Percentiles rank a stretch among this genome's conserved stretches.
Conservation (phyloP, 2,329 filamentous ascomycete species). For the Periconia sp. region DNA sequence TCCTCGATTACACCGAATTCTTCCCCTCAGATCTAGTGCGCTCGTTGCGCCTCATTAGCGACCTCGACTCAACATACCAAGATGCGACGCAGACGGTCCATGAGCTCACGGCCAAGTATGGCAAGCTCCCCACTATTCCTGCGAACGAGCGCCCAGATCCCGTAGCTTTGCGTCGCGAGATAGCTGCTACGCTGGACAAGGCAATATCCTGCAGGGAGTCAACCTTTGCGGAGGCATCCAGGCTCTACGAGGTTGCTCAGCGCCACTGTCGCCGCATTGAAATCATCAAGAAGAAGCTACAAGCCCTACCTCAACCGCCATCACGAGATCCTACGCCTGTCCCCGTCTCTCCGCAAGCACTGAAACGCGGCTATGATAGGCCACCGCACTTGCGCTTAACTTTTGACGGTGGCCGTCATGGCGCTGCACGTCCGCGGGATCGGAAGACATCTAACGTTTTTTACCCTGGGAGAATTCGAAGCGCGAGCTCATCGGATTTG, state of each 20-base stretch:
- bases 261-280: constrained; percentile 63
- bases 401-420: constrained; percentile 31
- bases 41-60: constrained; percentile 66
- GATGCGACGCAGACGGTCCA: constrained; percentile 54
- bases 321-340: constrained; percentile 66
- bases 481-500: constrained; percentile 21
- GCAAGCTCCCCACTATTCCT: constrained; percentile 57
- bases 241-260: constrained; percentile 63
- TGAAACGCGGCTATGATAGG: constrained; percentile 27
- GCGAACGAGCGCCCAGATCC: constrained; percentile 58
- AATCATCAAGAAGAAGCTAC: constrained; percentile 66
- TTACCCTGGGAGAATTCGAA: constrained; percentile 20
- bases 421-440: constrained; percentile 27
- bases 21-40: constrained; percentile 69
- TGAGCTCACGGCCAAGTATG: constrained; percentile 55
- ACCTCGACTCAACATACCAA: constrained; percentile 54
- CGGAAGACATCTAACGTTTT: constrained; percentile 26
- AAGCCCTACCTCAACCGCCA: constrained; percentile 65
- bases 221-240: constrained; percentile 61
- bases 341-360: constrained; percentile 49
- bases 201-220: constrained; percentile 63
- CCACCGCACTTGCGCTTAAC: constrained; percentile 37
- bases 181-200: constrained; percentile 61
- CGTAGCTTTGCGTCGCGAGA: constrained; percentile 58
- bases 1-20: constrained; percentile 73